Evolutionary conservation across 306 rosid genomes (phyloP), one percentile per base, ranked within the genome.

Genomic region (Cucurbita pepo): DNA sequence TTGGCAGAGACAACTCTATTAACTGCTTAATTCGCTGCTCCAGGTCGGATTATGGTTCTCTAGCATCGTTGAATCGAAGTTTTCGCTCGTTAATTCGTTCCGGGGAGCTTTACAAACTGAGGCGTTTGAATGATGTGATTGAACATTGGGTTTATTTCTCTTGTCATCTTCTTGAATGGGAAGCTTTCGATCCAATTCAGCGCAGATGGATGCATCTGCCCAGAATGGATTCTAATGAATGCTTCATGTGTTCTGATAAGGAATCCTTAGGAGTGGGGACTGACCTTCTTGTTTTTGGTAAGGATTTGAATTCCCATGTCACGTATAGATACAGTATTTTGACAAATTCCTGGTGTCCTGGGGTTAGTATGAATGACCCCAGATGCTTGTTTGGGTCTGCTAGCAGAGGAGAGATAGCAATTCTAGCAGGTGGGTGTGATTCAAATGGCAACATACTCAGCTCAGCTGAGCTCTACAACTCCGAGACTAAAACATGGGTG

Each of bases 241-340:
- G 98, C 80, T 93, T 93, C 83, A 87, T 81, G 96, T 86, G 86
- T 37, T 87, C 96, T 0, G 98, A 93, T 45, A 93, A 93, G 82
- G 98, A 93, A 60, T 93, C 98, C n/a, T 80, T 90, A 62, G 98
- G 96, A 21, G 98, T 93, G 52, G 98, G 98, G 50, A 88, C 96
- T 1, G 98, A 93, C 45, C 98, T 93, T 64, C 98, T 93, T 61
- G 96, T 93, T 14, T 93, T 93, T 71, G 98, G 98, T 59, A 88
- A 83, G 82, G 96, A 82, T 81, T 48, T 79, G 55, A 85, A 70
- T 5, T 85, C 96, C 60, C 89, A 83, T 69, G 96, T 90, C 54
- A 90, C 87, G 34, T 87, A 79, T 73, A 82, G 96, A 75, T 93
- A 93, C 71, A 93, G 98, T 75, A 88, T 93, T 25, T 75, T 87